Percentiles rank a stretch among this genome's conserved stretches.
phyloP scores from a whole-genome alignment of 805 yeast genomes.

The Starmerella khaoyaiensis region DNA sequence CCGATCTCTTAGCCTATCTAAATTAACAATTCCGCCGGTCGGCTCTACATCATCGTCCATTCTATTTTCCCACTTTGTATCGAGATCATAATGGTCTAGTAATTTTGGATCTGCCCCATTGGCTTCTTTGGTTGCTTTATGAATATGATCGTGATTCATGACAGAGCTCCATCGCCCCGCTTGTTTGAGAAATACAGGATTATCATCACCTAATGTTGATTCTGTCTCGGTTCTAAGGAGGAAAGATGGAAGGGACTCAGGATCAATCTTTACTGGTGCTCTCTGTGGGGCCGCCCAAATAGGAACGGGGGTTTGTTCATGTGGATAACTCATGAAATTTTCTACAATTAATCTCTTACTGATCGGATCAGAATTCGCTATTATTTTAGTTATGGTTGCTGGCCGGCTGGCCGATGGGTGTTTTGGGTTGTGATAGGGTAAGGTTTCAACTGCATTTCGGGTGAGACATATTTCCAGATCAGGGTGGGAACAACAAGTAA shows the following conservation, averaged over 20 bases:
- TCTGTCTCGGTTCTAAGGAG: constrained; percentile 11
- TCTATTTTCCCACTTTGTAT: constrained; percentile 19
- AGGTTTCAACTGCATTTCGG: no score
- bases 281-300: constrained; percentile 18
- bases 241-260: constrained; percentile 14
- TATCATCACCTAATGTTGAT: background rate
- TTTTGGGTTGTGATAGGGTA: no score
- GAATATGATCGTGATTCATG: constrained; percentile 2
- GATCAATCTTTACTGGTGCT: constrained; percentile 9
- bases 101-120: constrained; percentile 9
- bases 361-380: no score
- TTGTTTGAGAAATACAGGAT: constrained; percentile 4
- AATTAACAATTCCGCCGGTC: background rate
- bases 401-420: no score
- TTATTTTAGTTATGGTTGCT: no score
- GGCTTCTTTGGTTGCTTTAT: background rate
- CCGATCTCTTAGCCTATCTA: constrained; percentile 4
- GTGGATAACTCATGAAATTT: constrained; percentile 16
- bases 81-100: constrained; percentile 17
- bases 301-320: constrained; percentile 19
- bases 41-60: constrained; percentile 8
- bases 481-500: no score
- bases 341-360: no score
- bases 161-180: constrained; percentile 18
- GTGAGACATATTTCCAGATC: no score